Evolutionary conservation across 148 eudicot species (phyloP).

Genomic region (Amaranthus palmeri): DNA sequence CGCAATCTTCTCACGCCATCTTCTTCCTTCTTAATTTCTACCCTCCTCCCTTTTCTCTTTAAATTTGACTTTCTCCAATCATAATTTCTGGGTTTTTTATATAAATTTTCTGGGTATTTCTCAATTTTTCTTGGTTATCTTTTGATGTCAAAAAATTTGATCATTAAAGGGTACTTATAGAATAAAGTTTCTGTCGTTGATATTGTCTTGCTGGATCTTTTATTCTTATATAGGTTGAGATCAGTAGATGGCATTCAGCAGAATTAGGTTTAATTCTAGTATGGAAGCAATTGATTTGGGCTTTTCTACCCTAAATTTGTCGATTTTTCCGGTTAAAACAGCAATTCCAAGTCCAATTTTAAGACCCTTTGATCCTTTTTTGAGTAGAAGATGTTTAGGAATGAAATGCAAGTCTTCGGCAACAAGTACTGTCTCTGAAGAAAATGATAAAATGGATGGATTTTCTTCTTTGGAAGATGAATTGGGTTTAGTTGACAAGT

Average conservation of each 20-base stretch:
- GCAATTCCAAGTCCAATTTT: slow-evolving; percentile 8
- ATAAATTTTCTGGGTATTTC: neutral
- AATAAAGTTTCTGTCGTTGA: slow-evolving; percentile 8
- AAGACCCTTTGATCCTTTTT: slow-evolving; percentile 13
- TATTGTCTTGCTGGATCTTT: slow-evolving; percentile 4
- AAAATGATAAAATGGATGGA: slow-evolving; percentile 28
- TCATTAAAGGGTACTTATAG: neutral
- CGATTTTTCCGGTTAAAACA: slow-evolving; percentile 34
- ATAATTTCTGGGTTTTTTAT: neutral
- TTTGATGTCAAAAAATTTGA: neutral
- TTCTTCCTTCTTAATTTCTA: neutral
- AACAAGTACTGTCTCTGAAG: slow-evolving; percentile 33
- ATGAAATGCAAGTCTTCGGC: slow-evolving; percentile 39
- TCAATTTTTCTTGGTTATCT: neutral
- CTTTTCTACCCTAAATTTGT: slow-evolving; percentile 32
- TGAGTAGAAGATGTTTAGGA: slow-evolving; percentile 24
- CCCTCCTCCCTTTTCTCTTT: slow-evolving; percentile 1
- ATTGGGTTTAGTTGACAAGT: slow-evolving; percentile 67
- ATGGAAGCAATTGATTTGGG: slow-evolving; percentile 46
- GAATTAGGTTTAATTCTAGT: slow-evolving; percentile 37
- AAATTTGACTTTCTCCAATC: slow-evolving; percentile 12
- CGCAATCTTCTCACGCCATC: slow-evolving; percentile 59
- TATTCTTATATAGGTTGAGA: slow-evolving; percentile 24
- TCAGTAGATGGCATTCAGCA: slow-evolving; percentile 49
- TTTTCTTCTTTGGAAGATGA: slow-evolving; percentile 48